These are phyloP conservation scores for Peniophora sp. DNA, from an alignment of 1,284 basidiomycete genomes.

Conservation along the genomic window DNA sequence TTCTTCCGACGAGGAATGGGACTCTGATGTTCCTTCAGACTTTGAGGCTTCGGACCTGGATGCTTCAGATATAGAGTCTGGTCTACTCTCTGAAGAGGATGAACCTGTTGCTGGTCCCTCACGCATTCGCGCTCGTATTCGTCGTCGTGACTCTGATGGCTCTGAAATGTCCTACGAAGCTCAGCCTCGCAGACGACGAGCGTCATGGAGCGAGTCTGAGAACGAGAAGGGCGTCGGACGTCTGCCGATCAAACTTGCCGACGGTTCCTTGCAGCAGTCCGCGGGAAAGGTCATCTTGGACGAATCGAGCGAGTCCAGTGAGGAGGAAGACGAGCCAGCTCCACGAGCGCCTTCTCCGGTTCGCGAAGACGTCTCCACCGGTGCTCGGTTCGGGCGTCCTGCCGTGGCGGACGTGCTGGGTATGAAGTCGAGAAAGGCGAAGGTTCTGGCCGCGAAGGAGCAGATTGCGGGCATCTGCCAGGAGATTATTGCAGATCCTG, in stretches of 20 bases:
- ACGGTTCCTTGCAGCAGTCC: conserved; percentile 64
- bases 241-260: conserved; percentile 79
- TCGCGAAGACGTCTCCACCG: conserved; percentile 68
- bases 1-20: conserved; percentile 52
- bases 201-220: conserved; percentile 35
- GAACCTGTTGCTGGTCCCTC: conserved; percentile 11
- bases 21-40: conserved; percentile 28
- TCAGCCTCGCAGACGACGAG: conserved; percentile 42
- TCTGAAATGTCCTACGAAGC: conserved; percentile 68
- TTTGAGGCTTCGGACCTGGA: conserved; percentile 17
- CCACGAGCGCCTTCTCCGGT: conserved; percentile 13
- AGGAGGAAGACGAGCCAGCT: conserved; percentile 33
- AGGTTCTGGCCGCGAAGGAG: conserved; percentile 78
- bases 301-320: conserved; percentile 19
- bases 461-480: conserved; percentile 87
- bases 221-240: conserved; percentile 50
- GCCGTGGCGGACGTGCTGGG: conserved; percentile 72
- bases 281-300: conserved; percentile 19
- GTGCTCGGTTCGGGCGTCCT: conserved; percentile 73
- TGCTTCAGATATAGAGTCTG: conserved; percentile 23
- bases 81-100: conserved; percentile 20
- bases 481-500: conserved; percentile 81
- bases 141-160: conserved; percentile 26
- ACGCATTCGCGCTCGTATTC: conserved; percentile 8
- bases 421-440: conserved; percentile 57